These are phyloP conservation scores for Elsinoe perseae DNA, from an alignment of 2,329 filamentous ascomycete genomes.

Conservation along the genomic window DNA sequence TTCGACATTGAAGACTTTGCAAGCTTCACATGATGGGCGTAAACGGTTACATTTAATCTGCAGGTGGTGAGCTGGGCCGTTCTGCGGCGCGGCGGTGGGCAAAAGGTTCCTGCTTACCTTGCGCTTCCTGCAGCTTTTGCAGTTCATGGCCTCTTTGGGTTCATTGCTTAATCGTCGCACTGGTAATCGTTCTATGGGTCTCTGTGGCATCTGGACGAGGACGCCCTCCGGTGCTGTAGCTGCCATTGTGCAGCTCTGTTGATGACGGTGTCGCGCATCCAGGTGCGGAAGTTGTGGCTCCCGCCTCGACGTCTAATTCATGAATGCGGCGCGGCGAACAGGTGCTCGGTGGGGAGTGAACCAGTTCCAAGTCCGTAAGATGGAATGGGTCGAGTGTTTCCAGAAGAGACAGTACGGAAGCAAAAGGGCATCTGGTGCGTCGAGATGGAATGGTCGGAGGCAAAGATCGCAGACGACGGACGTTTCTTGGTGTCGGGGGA, in stretches of 20 bases:
- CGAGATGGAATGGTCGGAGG: conserved; percentile 2
- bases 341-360: conserved; percentile 1
- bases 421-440: background rate
- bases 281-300: conserved; percentile 14
- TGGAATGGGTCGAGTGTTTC: conserved; percentile 9
- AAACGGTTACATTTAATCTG: conserved; percentile 89
- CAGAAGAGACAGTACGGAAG: conserved; percentile 11
- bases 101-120: conserved; percentile 60
- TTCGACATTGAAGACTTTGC: conserved; percentile 78
- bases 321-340: conserved; percentile 7
- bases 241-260: conserved; percentile 17
- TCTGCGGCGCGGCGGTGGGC: conserved; percentile 15
- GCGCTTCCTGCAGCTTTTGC: conserved; percentile 86
- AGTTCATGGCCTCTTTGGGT: conserved; percentile 87
- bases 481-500: conserved; percentile 10
- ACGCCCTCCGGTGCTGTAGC: conserved; percentile 17
- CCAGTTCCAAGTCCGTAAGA: background rate
- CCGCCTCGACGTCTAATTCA: conserved; percentile 8
- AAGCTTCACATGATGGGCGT: conserved; percentile 78
- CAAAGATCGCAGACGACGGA: conserved; percentile 7
- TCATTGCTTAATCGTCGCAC: conserved; percentile 64
- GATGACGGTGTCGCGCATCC: conserved; percentile 8
- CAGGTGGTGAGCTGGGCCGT: conserved; percentile 12
- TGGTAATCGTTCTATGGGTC: conserved; percentile 71
- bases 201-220: conserved; percentile 48